These are phyloP conservation scores for Tothia fuscella DNA, from an alignment of 2,329 filamentous ascomycete species.

Conservation along the genomic window DNA sequence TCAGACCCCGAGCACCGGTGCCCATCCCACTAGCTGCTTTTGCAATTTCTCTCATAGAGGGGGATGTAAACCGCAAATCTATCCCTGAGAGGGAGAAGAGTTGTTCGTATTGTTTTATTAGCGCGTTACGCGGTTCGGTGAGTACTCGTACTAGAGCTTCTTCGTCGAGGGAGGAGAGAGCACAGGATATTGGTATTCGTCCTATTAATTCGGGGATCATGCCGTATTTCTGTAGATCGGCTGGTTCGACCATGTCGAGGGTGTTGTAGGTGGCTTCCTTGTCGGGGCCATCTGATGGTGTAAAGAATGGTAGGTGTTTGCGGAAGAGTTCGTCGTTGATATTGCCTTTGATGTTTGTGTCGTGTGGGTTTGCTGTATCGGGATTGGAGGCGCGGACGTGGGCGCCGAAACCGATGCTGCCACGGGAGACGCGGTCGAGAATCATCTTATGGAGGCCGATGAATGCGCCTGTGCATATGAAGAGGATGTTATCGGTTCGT, in stretches of 20 bases:
- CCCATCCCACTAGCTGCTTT: slow-evolving; percentile 54
- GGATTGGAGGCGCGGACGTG: slow-evolving; percentile 50
- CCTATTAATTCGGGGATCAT: slow-evolving; percentile 94
- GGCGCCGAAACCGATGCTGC: slow-evolving; percentile 84
- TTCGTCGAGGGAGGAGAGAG: slow-evolving; percentile 63
- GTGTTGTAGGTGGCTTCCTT: slow-evolving; percentile 33
- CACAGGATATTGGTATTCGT: slow-evolving; percentile 82
- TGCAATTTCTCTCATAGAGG: slow-evolving; percentile 71
- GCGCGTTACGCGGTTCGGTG: slow-evolving; percentile 80
- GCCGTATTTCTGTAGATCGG: slow-evolving; percentile 71
- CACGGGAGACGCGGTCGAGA: slow-evolving; percentile 72
- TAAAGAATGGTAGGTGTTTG: slow-evolving; percentile 46
- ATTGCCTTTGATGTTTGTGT: slow-evolving; percentile 48
- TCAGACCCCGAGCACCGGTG: slow-evolving; percentile 51
- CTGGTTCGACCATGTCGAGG: slow-evolving; percentile 61
- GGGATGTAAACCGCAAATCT: slow-evolving; percentile 70
- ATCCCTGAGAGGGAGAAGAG: slow-evolving; percentile 71
- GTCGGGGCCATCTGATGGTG: slow-evolving; percentile 14
- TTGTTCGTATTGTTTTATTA: slow-evolving; percentile 78
- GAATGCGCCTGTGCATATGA: slow-evolving; percentile 94
- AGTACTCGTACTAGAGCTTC: slow-evolving; percentile 69
- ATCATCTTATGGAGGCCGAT: slow-evolving; percentile 82
- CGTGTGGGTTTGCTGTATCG: slow-evolving; percentile 36
- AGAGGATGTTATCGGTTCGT: slow-evolving; percentile 91
- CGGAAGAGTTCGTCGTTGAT: slow-evolving; percentile 44